Base-by-base conservation (phyloP, 805 yeast genomes). In the Candida schatavii region DNA sequence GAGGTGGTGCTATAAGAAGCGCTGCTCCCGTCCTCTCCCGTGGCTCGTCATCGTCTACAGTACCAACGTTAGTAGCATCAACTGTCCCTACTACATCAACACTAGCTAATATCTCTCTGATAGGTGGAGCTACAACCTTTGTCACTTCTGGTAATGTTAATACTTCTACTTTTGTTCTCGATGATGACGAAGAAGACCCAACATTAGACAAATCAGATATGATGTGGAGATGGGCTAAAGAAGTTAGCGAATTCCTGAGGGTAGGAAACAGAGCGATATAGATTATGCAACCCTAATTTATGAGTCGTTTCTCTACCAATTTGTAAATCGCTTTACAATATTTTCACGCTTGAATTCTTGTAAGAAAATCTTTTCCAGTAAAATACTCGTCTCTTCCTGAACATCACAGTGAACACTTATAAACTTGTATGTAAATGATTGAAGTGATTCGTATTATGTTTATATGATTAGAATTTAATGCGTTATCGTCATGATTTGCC, bases 401-500 rank as follows among this genome's bases (percentile, higher is more conserved):
- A n/a, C n/a, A n/a, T n/a, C n/a, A n/a, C n/a, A n/a, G n/a, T n/a
- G n/a, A n/a, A n/a, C n/a, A n/a, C n/a, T n/a, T n/a, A n/a, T n/a
- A n/a, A 33, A 33, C 19, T 33, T 33, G 36, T 33, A 33, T 33
- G 36, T 33, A 33, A 7, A 17, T 29, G 14, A n/a, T 7, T n/a
- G 11, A 5, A 17, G 5, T 31, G 11, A 14, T 9, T 13, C 35
- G 35, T 25, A 37, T 15, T 35, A 35, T 25, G 22, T 25, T 25
- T 20, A 47, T 14, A 57, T 59, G 65, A 60, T 60, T 60, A 57
- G 42, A 42, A 33, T 43, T 47, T 54, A 51, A 62, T 69, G 75
- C 75, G 75, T 69, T 69, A 69, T 69, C 73, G 74, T 69, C 75
- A 68, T 69, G 75, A 69, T 60, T 52, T 42, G 50, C 59, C 64